Evolutionary conservation across 148 eudicot genomes (phyloP).

Genomic region (Dianthus caryophyllus): DNA sequence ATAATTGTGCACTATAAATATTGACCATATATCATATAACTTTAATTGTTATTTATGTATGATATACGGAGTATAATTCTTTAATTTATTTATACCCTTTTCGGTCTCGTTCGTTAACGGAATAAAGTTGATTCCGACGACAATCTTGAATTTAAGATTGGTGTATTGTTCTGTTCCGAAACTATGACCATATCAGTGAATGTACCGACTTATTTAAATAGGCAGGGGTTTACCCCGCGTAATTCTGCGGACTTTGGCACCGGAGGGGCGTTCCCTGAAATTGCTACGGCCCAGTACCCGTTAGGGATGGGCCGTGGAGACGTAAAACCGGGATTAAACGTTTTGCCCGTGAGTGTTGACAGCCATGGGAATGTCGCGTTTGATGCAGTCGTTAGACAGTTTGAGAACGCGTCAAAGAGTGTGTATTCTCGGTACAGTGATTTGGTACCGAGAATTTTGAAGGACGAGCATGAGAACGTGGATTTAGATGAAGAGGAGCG

Average conservation of each 20-base stretch:
- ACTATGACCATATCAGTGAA: slow-evolving; percentile 31
- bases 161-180: no score
- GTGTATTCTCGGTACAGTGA: slow-evolving; percentile 69
- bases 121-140: no score
- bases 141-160: no score
- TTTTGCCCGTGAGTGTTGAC: slow-evolving; percentile 68
- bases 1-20: no score
- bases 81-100: no score
- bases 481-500: slow-evolving; percentile 48
- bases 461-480: slow-evolving; percentile 37
- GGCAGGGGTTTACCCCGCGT: slow-evolving; percentile 60
- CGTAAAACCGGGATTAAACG: slow-evolving; percentile 44
- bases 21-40: no score
- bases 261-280: slow-evolving; percentile 91
- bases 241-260: slow-evolving; percentile 78
- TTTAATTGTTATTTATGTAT: no score
- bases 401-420: slow-evolving; percentile 68
- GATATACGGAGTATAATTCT: no score
- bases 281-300: slow-evolving; percentile 67
- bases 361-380: slow-evolving; percentile 63
- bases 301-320: slow-evolving; percentile 75
- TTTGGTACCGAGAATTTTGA: slow-evolving; percentile 60
- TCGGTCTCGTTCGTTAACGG: no score
- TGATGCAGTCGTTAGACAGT: slow-evolving; percentile 80
- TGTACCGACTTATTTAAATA: slow-evolving; percentile 52